Evolutionary conservation across 1,284 basidiomycete species (phyloP), one percentile per base, ranked within the genome.

Genomic region (Microbotryum violaceum): DNA sequence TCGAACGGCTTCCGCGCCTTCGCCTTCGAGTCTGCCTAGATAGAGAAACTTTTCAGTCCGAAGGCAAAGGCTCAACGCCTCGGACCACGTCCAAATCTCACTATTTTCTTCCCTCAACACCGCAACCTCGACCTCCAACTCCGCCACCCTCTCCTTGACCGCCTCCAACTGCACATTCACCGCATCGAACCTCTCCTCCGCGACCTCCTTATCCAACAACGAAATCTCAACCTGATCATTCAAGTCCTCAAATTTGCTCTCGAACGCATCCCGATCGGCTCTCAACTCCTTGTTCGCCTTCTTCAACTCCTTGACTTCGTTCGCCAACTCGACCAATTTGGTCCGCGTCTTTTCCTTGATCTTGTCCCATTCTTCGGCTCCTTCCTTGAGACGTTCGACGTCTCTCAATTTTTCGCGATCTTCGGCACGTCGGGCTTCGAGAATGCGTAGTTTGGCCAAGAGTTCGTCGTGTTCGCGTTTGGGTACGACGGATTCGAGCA

Each of bases 201-300:
- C 94, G 57, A 98, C 86, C 75, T 99, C 96, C 75, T 92, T 91
- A 75, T 99, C 96, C 66, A 99, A 77, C 79, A 91, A 90, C 4
- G 85, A 82, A 85, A 97, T 91, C 77, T 99, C 96, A 45, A 97
- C 78, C 47, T 63, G 59, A 16, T 65, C 65, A 8, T 58, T 50
- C 3, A 70, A 50, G 47, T 70, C 62, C 5, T 58, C 60, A 21
- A 60, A 53, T 10, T 57, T 63, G 33, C 42, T 42, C 23, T 54
- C 37, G 12, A 51, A 44, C 2, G 54, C 37, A 18, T 61, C 53
- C 4, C 48, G 52, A 9, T 53, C 55, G 14, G 55, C 21, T 2
- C 29, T 12, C 20, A 67, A 51, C 10, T 61, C 60, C 44, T 57
- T 55, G 49, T 63, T 62, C 57, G 66, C 58, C 31, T 57, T 60